phyloP scores from a whole-genome alignment of 2,329 filamentous ascomycete genomes.

The Fusarium torulosum region DNA sequence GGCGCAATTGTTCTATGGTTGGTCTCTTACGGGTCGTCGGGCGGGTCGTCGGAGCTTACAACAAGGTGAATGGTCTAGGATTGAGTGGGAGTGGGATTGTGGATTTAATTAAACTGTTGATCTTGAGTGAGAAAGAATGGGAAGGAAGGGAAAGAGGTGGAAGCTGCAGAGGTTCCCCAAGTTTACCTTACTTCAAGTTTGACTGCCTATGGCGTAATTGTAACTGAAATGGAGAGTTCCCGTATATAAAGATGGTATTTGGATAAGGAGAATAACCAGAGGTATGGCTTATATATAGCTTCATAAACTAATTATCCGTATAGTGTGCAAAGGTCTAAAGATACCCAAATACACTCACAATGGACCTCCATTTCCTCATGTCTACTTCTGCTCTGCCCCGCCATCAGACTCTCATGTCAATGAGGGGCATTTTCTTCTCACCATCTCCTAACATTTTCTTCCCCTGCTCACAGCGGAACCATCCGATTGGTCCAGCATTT shows the following conservation, averaged over 20 bases:
- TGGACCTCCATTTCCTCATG: not conserved
- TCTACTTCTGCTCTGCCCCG: conserved; percentile 25
- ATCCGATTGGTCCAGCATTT: conserved; percentile 34
- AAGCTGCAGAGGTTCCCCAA: conserved; percentile 14
- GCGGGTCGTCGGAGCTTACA: conserved; percentile 39
- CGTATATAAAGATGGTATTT: not conserved
- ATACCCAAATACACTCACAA: not conserved
- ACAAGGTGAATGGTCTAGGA: not conserved
- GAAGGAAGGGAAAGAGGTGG: conserved; percentile 31
- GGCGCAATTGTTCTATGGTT: conserved; percentile 34
- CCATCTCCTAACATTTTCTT: conserved; percentile 35
- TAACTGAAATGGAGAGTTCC: not conserved
- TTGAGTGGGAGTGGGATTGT: conserved; percentile 30
- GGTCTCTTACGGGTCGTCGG: conserved; percentile 43
- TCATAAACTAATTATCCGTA: not conserved
- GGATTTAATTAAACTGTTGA: conserved; percentile 18
- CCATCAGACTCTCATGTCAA: conserved; percentile 33
- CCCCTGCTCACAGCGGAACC: conserved; percentile 13
- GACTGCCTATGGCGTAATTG: conserved; percentile 10
- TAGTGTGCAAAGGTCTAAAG: not conserved
- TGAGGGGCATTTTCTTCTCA: conserved; percentile 37
- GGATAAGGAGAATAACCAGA: not conserved
- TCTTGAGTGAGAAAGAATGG: conserved; percentile 1
- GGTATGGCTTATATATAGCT: not conserved
- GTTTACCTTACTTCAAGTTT: not conserved